Base-by-base conservation (phyloP, 345 rosid genomes). In the Sonneratia alba region DNA sequence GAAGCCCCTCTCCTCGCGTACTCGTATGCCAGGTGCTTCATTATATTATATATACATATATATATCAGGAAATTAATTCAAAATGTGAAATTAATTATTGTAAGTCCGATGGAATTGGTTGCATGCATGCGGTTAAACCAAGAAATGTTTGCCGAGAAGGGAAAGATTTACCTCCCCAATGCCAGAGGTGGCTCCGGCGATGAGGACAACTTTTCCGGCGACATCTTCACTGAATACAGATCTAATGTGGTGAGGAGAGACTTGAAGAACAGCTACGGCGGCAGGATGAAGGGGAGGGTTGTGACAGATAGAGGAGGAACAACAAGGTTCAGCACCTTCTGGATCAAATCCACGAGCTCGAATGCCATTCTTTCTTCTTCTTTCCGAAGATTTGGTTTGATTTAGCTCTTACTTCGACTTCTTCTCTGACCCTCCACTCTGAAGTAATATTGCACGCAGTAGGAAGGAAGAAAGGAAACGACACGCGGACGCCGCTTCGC, bases 131-230 rank as follows among this genome's bases (percentile, higher is more conserved):
- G 32, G 9, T 40, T 8, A 40, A 1, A 40, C 43, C 1, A 40
- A 40, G 15, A 9, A 47, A 47, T 32, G 67, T 32, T 9, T 22
- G 16, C 32, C 7, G 18, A 27, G 19, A 45, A 49, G 45, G 63
- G 34, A 66, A 70, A 36, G 10, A 63, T 21, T 6, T 71, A 85
- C 94, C 88, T 89, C 82, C 32, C 91, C 95, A 21, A 89, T 83
- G 68, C 90, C 93, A 0, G 93, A 89, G 68, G 91, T 86, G 65
- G 89, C 93, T 42, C 90, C 89, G 32, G 91, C 82, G 74, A 87
- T 82, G 56, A 89, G 80, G 48, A 86, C 76, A 0, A 87, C 93
- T 85, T 89, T 87, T 62, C 95, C 91, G 27, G 86, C 75, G 2
- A 88, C 77, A 73, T 89, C 77, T 74, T 86, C 86, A 0, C 68